Base-by-base conservation (phyloP, 257 asterid genomes). In the Gentiana dahurica region DNA sequence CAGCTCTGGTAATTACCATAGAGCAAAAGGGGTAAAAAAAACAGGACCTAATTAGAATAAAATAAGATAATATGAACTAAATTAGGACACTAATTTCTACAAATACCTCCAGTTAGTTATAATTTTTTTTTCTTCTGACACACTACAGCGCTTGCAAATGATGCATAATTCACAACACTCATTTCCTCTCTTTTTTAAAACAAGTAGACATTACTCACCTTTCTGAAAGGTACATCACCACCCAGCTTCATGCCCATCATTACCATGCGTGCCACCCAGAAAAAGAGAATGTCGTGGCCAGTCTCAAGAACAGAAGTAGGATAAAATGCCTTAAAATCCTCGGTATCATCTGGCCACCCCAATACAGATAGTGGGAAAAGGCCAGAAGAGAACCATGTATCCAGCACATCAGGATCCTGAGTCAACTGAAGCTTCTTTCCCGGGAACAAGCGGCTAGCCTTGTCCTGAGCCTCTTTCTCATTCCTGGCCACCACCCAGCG, bases 181-280 rank as follows among this genome's bases (percentile, higher is more conserved):
- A 24, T 24, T 24, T 24, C 24, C 24, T 24, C 24, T 24, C 24
- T 24, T 24, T n/a, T 24, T 24, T 24, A 24, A 24, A 24, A 24
- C 24, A 24, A 24, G 24, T 24, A 24, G 1, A 24, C 24, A 52
- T 36, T 53, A 61, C 81, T 59, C 52, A 85, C 98, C 98, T 85
- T 87, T 47, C 75, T 57, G 73, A 87, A 91, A 45, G 98, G 98
- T 4, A 91, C 86, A 67, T 87, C 94, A 68, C 95, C 93, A 43
- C 93, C 98, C 64, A 91, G 83, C 84, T 85, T 91, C 71, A 83
- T 81, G 74, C 98, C 98, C 88, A 85, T 52, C 96, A 91, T 91
- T 69, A 85, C 98, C 98, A 87, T 87, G 55, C 96, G 92, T 58
- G 98, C 98, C 61, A 91, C 98, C 98, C 98, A 91, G 70, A 87